Conservation (phyloP, 352 stramenopile species). For the Blastocystis sp. region DNA sequence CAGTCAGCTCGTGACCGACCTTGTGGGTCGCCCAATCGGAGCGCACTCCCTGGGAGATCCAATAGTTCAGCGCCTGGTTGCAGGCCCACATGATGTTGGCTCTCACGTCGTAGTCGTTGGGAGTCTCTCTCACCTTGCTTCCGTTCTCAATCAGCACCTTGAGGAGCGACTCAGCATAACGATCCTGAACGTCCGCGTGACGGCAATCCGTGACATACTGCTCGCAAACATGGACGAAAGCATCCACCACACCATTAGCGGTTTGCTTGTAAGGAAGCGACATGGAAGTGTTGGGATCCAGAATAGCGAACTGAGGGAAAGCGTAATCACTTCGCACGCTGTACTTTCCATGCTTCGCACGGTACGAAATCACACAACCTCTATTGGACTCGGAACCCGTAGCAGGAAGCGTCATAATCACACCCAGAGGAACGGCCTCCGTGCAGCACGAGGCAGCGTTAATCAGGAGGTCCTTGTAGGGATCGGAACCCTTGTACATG, state of each 20-base stretch:
- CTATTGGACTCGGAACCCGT: conserved; percentile 28
- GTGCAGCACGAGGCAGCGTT: not conserved
- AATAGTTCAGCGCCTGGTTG: conserved; percentile 52
- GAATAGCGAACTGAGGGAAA: conserved; percentile 12
- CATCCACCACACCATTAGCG: conserved; percentile 25
- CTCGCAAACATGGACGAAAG: conserved; percentile 50
- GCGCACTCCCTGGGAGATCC: conserved; percentile 45
- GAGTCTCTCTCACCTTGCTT: conserved; percentile 10
- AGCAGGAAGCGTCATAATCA: conserved; percentile 48
- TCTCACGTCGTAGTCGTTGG: conserved; percentile 7
- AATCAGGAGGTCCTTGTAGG: not conserved
- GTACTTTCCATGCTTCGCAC: not conserved
- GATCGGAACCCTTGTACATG: not conserved
- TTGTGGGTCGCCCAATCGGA: conserved; percentile 49
- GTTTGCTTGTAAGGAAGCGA: conserved; percentile 41
- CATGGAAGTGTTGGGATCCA: conserved; percentile 40
- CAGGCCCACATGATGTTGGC: conserved; percentile 56
- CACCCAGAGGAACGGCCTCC: conserved; percentile 1
- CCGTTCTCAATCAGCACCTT: conserved; percentile 31
- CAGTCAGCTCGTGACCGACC: conserved; percentile 52
- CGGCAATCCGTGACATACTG: conserved; percentile 25
- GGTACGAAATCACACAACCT: not conserved
- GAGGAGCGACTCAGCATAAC: conserved; percentile 24
- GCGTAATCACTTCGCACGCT: not conserved
- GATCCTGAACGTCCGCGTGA: conserved; percentile 50